Base-by-base conservation (phyloP, 192 early-diverging fungal genomes). In the Chytriomyces hyalinus region DNA sequence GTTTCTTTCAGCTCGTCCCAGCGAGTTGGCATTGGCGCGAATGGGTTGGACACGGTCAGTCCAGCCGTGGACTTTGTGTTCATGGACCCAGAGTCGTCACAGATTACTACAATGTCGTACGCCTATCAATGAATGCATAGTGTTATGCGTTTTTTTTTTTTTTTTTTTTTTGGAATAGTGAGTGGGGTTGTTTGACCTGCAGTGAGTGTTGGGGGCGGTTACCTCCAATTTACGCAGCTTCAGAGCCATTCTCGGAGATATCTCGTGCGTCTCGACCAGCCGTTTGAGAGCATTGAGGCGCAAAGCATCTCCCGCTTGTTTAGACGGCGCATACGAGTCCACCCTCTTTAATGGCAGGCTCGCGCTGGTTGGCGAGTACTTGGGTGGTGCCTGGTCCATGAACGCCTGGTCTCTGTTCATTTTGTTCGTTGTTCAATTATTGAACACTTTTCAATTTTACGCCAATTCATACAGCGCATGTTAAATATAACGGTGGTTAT, bases 1-100 rank as follows among this genome's bases (percentile, higher is more conserved):
- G n/a, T n/a, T n/a, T n/a, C 15, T 73, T 69, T 78, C n/a, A 78
- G 67, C 50, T 78, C 76, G 45, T 78, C 76, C 76, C 76, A 78
- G 9, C 76, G 75, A 26, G 75, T 77, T 6, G 3, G 13, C 15
- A 24, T n/a, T 73, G 70, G 28, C 2, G 75, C 67, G 43, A 73
- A 77, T 47, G 75, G 66, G 49, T 77, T 51, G n/a, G 36, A 20
- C 43, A 36, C 36, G 36, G 0, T 36, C 36, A 36, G 36, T 36
- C 66, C n/a, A n/a, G n/a, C n/a, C n/a, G n/a, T n/a, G n/a, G n/a
- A n/a, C n/a, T n/a, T n/a, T n/a, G n/a, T n/a, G 17, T 44, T 73
- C 75, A 77, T 77, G 36, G 75, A 77, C 7, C 75, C 75, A 45
- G 63, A 51, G 44, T 77, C 75, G 75, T 77, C 75, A 2, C 49